These are phyloP conservation scores for Erucastrum elatum DNA, from an alignment of 345 rosid genomes.

Conservation along the genomic window DNA sequence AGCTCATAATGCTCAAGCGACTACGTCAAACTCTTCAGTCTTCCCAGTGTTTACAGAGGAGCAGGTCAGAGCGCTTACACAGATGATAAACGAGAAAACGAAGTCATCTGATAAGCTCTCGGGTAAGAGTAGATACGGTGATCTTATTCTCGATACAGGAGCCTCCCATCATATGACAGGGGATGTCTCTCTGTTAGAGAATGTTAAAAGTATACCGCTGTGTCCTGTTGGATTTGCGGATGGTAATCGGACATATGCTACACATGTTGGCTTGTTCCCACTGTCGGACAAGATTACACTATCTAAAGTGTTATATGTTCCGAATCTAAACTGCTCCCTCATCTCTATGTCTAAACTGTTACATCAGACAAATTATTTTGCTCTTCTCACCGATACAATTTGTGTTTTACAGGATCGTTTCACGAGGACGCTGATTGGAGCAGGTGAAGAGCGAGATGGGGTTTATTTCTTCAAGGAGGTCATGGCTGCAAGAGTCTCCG, in stretches of 20 bases:
- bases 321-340: too few relatives aligned
- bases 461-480: neutral
- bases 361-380: too few relatives aligned
- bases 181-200: neutral
- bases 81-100: neutral
- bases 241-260: too few relatives aligned
- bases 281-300: too few relatives aligned
- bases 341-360: too few relatives aligned
- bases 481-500: neutral
- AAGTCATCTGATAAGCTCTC: neutral
- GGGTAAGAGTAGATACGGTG: neutral
- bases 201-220: neutral
- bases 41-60: neutral
- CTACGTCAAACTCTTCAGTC: neutral
- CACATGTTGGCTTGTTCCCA: too few relatives aligned
- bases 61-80: neutral
- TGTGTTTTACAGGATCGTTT: too few relatives aligned
- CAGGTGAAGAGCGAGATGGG: too few relatives aligned
- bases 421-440: neutral
- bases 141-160: neutral
- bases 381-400: too few relatives aligned
- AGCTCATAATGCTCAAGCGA: neutral
- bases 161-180: neutral
- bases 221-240: neutral
- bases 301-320: too few relatives aligned